Evolutionary conservation across 345 rosid genomes (phyloP), one percentile per base, ranked within the genome.

Genomic region (Leavenworthia alabamica): DNA sequence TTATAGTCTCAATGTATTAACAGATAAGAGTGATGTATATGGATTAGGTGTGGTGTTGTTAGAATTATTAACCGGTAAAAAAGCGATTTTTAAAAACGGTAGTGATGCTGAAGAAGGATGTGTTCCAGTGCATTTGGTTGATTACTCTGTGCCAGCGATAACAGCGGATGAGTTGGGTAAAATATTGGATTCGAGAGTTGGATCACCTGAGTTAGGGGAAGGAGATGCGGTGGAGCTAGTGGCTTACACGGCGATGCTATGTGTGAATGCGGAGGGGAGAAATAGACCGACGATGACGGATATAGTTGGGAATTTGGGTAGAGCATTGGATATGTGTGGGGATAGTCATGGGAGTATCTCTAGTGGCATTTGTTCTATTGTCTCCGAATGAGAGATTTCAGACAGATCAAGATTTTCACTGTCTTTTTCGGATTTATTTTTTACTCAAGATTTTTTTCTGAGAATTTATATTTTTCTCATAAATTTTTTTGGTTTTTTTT

Each of bases 21-120:
- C 98, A 0, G 79, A 84, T 0, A 88, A 91, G 78, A 88, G 95
- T 24, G 98, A 91, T 35, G 96, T 91, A 22, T 91, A 91, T 7
- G 96, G 98, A 1, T 69, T 91, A 1, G 98, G 98, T 0, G 95
- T 91, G 6, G 98, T 91, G 31, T 56, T 88, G 61, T 48, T 91
- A 16, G 98, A 91, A 23, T 72, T 91, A 36, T 39, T 91, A 41
- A 91, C 95, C 1, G 98, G 96, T 2, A 89, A 70, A 64, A 75
- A 78, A 61, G 86, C 98, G 1, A 81, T 84, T 7, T 86, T 86
- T 71, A 82, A 72, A 71, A 43, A 56, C 35, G 54, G 47, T 4
- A 72, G 57, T 6, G 70, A 64, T 10, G 84, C 37, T 0, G 90
- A 77, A 10, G 69, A 62, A 6, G 83, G 51, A 47, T 75, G 73